These are phyloP conservation scores for Fusarium sp. DNA, from an alignment of 2,329 filamentous ascomycete genomes.

Conservation along the genomic window DNA sequence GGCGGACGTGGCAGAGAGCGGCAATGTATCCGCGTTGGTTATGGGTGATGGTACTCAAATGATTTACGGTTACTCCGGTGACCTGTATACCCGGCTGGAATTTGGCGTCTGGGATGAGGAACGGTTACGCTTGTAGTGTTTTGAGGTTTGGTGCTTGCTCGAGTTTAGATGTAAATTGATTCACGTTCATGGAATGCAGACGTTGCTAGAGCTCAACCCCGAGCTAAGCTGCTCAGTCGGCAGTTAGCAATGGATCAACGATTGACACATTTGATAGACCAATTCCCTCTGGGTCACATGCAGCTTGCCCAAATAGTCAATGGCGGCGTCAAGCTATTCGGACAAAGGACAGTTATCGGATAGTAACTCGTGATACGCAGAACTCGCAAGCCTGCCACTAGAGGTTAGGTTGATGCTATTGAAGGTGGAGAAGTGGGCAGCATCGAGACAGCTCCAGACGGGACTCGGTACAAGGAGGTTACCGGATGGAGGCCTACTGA, in stretches of 20 bases:
- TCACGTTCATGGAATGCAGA: neutral
- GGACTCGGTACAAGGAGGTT: neutral
- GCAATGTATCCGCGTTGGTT: conserved; percentile 1
- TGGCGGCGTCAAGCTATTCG: conserved; percentile 24
- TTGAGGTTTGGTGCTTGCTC: conserved; percentile 35
- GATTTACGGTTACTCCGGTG: conserved; percentile 43
- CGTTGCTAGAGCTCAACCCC: neutral
- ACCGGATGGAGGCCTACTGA: neutral
- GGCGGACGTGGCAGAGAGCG: neutral
- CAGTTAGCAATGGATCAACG: neutral
- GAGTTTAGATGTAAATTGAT: conserved; percentile 31
- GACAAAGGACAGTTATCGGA: conserved; percentile 4
- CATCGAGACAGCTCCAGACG: conserved; percentile 13
- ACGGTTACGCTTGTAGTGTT: conserved; percentile 43
- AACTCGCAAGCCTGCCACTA: conserved; percentile 17
- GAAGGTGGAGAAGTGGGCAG: neutral
- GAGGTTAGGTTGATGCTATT: conserved; percentile 10
- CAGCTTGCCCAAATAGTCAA: conserved; percentile 21
- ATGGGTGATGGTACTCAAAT: conserved; percentile 31
- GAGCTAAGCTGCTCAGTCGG: neutral
- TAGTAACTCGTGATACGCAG: conserved; percentile 23
- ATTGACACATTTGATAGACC: conserved; percentile 1
- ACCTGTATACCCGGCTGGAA: conserved; percentile 45
- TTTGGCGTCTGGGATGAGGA: conserved; percentile 49
- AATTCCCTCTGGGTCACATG: neutral